Evolutionary conservation across 1,284 basidiomycete genomes (phyloP), one percentile per base, ranked within the genome.

Genomic region (Meira miltonrushii): DNA sequence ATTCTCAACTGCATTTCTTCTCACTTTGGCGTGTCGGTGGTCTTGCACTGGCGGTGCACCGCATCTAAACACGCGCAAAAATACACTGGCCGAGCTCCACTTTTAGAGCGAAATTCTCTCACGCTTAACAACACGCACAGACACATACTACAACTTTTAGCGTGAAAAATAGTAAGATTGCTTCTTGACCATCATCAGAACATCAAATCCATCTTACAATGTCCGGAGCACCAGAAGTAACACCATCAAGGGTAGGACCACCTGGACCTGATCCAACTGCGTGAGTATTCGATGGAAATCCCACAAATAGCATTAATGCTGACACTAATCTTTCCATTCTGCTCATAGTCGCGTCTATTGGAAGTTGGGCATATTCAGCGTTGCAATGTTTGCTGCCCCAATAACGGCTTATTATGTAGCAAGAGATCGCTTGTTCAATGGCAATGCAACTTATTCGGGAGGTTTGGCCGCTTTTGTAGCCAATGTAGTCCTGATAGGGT

Each of bases 401-500:
- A 59, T 78, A 9, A 47, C 67, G 8, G 69, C 75, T 1, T 77
- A 70, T 53, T 78, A 64, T 52, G 49, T 68, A 41, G 65, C 74
- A 37, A 71, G 69, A 56, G 74, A 75, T 47, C 43, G 64, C 6
- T 69, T 61, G 38, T 61, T 74, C 7, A 54, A 44, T 10, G 74
- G 72, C 71, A 71, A 77, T 56, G 53, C 70, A n/a, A 75, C 72
- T 1, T 73, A 71, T 28, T 72, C 75, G 1, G 75, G 75, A 1
- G 75, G 73, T 12, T 49, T 77, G 17, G 75, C 75, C 2, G 75
- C 75, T 6, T n/a, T 77, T 1, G 68, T 76, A 7, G 75, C 61
- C 7, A 78, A 78, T 56, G 15, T 78, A n/a, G 73, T 78, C 1
- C 57, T 78, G 12, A 62, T 67, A 1, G 71, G 64, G 6, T 78